Percentiles rank a stretch among this genome's conserved stretches.
Conservation (phyloP, 306 rosid genomes). For the Inga laurina region DNA sequence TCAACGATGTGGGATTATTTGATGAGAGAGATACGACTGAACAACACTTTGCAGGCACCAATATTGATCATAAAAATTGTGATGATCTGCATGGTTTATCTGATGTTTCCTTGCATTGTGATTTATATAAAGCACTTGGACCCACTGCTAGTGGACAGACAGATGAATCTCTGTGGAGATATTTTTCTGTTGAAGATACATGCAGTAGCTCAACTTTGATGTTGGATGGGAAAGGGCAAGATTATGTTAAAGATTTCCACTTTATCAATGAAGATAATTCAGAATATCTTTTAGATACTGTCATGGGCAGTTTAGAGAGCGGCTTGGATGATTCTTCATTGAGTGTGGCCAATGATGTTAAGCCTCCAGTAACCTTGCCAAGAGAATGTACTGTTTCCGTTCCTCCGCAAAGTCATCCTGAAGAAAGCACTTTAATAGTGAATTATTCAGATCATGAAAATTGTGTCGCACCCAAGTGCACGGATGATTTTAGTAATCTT, state of each 20-base stretch:
- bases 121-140: constrained; percentile 59
- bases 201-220: constrained; percentile 41
- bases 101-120: constrained; percentile 49
- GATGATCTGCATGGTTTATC: constrained; percentile 29
- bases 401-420: constrained; percentile 42
- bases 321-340: constrained; percentile 45
- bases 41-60: constrained; percentile 37
- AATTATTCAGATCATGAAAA: constrained; percentile 37
- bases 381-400: constrained; percentile 35
- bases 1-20: constrained; percentile 38
- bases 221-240: constrained; percentile 34
- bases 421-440: constrained; percentile 33
- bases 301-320: constrained; percentile 40
- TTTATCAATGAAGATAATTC: constrained; percentile 34
- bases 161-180: constrained; percentile 35
- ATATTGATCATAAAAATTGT: constrained; percentile 19
- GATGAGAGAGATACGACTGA: constrained; percentile 40
- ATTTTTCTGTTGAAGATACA: constrained; percentile 41
- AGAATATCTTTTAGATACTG: constrained; percentile 49
- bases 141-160: constrained; percentile 35
- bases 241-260: constrained; percentile 33
- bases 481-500: constrained; percentile 27
- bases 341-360: background rate
- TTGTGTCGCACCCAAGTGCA: constrained; percentile 30
- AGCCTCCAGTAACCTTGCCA: constrained; percentile 27